Evolutionary conservation across 768 basidiomycete genomes (phyloP), one percentile per base, ranked within the genome.

Genomic region (button mushroom (Agaricus bisporus)): DNA sequence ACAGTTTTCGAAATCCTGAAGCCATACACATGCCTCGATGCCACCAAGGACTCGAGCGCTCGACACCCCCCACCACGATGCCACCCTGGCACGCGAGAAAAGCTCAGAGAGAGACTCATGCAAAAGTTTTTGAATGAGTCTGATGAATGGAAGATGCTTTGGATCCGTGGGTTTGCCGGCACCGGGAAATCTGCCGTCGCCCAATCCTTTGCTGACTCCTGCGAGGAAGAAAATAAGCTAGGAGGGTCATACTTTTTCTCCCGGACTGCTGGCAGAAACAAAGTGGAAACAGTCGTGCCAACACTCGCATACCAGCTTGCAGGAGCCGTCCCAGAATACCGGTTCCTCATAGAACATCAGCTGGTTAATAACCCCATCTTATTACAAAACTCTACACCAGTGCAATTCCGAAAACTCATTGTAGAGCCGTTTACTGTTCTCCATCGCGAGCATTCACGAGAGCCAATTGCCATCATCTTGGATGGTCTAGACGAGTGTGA

Each of bases 121-220:
- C 12, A 14, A 7, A 39, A 36, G 48, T 6, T 39, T 22, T 8
- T 3, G 18, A 15, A n/a, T 36, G 11, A 5, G n/a, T 9, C n/a
- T 8, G 37, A 38, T 8, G 37, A 41, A n/a, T 39, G 32, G 49
- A 48, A 56, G 15, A 37, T 50, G n/a, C 26, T 46, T 25, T 56
- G 55, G 55, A 37, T 56, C 9, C 43, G 18, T 26, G 55, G 55
- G 2, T 36, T 43, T 29, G 55, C 55, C 2, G 55, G 55, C 9
- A 56, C 55, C 9, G 55, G 55, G 0, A 56, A 56, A 36, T 51
- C 55, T 11, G 49, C 55, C 12, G 41, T 56, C 15, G 42, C 55
- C 4, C 43, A 51, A 45, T 46, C 49, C 0, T 47, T 56, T 38
- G 49, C 43, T 28, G 38, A 44, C 9, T 37, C 35, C 8, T 44